Evolutionary conservation across 805 yeast species (phyloP), one percentile per base, ranked within the genome.

Genomic region (Pichia cephalocereana): DNA sequence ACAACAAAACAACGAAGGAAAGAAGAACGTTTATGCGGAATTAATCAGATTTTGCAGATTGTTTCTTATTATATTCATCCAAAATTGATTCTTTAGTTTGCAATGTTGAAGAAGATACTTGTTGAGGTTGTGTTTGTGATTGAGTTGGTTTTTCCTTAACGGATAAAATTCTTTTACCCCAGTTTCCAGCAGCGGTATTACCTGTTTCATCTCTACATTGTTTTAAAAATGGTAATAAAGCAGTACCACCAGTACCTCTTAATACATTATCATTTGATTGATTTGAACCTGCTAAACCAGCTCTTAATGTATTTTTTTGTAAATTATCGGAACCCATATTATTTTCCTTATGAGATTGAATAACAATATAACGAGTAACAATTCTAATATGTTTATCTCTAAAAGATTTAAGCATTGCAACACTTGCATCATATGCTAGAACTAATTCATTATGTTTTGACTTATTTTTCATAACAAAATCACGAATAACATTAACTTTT

Each of bases 201-300:
- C 96, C 96, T 3, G 96, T 90, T 63, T 90, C 97, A 67, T 90
- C 97, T 64, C 97, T 77, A 57, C 96, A 91, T 66, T 91, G 97
- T 65, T 89, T 90, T 62, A 90, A 74, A 68, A 90, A 91, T 28
- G 96, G 96, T 50, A 90, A 75, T 58, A 90, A 72, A 1, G 95
- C 82, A 0, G 97, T 90, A 41, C 98, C 97, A 19, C 98, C 98
- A 1, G 98, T 90, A 15, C 98, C 97, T 57, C 79, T 77, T 54
- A 76, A 79, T 49, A 77, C 83, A 40, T 71, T 74, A 50, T 72
- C 72, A 71, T 52, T 51, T 23, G 44, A 48, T 56, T 70, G 36
- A 45, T 53, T 49, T 26, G 71, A 62, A 56, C 75, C 78, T 43
- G 77, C 89, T 67, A 76, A 73, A 18, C 83, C 93, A 2, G 86